These are phyloP conservation scores for Saccharomycopsis crataegensis DNA, from an alignment of 1,139 yeast genomes.

Conservation along the genomic window DNA sequence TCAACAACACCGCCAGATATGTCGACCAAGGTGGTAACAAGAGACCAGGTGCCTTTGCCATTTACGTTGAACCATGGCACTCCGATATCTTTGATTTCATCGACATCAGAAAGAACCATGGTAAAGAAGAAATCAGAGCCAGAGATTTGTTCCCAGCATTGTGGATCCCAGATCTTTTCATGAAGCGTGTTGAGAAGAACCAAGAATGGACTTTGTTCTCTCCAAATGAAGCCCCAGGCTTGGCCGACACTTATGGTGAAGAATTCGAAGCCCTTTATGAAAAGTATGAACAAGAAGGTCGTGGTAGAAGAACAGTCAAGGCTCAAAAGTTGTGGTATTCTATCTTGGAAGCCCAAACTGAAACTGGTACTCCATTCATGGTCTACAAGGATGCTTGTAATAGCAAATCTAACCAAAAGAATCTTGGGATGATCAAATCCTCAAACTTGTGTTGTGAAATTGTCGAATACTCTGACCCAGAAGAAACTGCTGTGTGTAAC, in stretches of 20 bases:
- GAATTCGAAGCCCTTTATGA: conserved; percentile 69
- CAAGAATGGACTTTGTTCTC: conserved; percentile 81
- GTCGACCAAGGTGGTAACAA: conserved; percentile 95
- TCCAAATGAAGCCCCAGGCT: conserved; percentile 84
- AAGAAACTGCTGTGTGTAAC: conserved; percentile 88
- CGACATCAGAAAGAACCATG: conserved; percentile 83
- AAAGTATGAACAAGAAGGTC: conserved; percentile 62
- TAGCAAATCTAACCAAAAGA: conserved; percentile 75
- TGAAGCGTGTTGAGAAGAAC: conserved; percentile 77
- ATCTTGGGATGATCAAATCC: conserved; percentile 79
- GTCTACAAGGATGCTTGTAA: conserved; percentile 86
- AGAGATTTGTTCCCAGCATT: conserved; percentile 87
- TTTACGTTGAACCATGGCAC: conserved; percentile 90
- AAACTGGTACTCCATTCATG: conserved; percentile 91
- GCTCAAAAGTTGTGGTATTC: conserved; percentile 89
- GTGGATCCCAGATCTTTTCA: conserved; percentile 86
- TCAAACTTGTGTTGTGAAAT: conserved; percentile 88
- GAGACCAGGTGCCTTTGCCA: conserved; percentile 89
- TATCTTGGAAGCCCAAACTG: conserved; percentile 82
- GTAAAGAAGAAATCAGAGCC: conserved; percentile 86
- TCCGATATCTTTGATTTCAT: conserved; percentile 77
- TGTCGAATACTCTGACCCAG: conserved; percentile 80
- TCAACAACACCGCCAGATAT: conserved; percentile 85
- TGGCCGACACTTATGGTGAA: conserved; percentile 72
- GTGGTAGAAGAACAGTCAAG: conserved; percentile 63